Base-by-base conservation (phyloP, 2,329 filamentous ascomycete species). In the Talaromyces sp. region DNA sequence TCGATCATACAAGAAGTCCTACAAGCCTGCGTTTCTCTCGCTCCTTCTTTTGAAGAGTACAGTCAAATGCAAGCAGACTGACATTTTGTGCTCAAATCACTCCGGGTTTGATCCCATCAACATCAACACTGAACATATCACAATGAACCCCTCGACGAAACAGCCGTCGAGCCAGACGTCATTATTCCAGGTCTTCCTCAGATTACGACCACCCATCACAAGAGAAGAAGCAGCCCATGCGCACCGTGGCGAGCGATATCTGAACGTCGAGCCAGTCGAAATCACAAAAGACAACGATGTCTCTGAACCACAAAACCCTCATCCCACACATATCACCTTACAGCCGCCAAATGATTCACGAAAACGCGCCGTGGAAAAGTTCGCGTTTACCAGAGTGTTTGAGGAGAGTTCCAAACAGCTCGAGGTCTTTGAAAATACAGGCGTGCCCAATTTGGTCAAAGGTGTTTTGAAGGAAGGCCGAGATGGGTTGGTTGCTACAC, bases 331-430 rank as follows among this genome's bases (percentile, higher is more conserved):
- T 73, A 90, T 93, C 68, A 91, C 88, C 0, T 77, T 93, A 16
- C 91, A 91, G 70, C 93, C 93, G 0, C 91, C 92, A 2, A 90
- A 88, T 68, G 94, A 97, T 67, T 85, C 87, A 67, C 86, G 94
- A 64, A 91, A 94, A 70, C 87, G 93, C 54, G 93, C 93, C 0
- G 87, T 97, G 41, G 95, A 99, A 77, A 92, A 90, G 74, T 99
- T 98, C 75, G 91, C 89, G 1, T 99, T 99, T 74, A 99, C 95
- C 0, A 88, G 88, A 67, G 93, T 99, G 0, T 97, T 98, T 71
- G 90, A 96, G 71, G 93, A 98, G 74, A 84, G 90, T 72, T 88
- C 92, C 1, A 87, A 86, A 7, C 95, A 99, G 74, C 82, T 95
- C 33, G 92, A 97, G 72, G 80, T 99, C 10, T 97, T 99, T 74